Conservation (phyloP, 2,329 filamentous ascomycete species). For the Pseudopyricularia cyperi region DNA sequence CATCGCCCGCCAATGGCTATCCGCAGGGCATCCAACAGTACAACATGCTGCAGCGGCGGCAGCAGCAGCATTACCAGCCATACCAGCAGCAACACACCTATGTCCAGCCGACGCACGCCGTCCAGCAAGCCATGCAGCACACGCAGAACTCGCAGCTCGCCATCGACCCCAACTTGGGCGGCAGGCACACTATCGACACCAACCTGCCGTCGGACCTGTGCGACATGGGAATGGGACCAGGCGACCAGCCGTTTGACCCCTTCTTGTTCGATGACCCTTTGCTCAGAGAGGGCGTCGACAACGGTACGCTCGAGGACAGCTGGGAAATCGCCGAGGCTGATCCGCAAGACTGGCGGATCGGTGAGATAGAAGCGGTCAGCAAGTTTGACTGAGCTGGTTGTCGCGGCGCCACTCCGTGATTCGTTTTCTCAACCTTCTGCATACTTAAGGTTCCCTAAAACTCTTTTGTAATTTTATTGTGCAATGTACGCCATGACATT, state of each 20-base stretch:
- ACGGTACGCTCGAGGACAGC: not conserved
- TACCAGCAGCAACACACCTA: not conserved
- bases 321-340: not conserved
- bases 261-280: not conserved
- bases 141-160: not conserved
- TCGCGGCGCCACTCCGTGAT: not conserved
- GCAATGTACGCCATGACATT: not conserved
- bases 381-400: not conserved
- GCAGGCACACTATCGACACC: not conserved
- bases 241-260: not conserved
- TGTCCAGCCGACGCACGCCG: not conserved
- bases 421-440: not conserved
- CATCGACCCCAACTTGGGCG: not conserved
- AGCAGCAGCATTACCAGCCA: slow-evolving; percentile 3
- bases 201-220: not conserved
- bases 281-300: not conserved
- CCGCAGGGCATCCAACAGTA: slow-evolving; percentile 2
- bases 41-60: slow-evolving; percentile 3
- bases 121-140: not conserved
- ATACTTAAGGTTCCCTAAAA: too few species aligned
- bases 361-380: not conserved
- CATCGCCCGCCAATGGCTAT: not conserved
- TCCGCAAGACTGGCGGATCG: not conserved
- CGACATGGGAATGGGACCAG: not conserved
- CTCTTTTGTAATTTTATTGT: not conserved